Evolutionary conservation across 1,284 basidiomycete species (phyloP).

Genomic region (Moesziomyces globuligerus): DNA sequence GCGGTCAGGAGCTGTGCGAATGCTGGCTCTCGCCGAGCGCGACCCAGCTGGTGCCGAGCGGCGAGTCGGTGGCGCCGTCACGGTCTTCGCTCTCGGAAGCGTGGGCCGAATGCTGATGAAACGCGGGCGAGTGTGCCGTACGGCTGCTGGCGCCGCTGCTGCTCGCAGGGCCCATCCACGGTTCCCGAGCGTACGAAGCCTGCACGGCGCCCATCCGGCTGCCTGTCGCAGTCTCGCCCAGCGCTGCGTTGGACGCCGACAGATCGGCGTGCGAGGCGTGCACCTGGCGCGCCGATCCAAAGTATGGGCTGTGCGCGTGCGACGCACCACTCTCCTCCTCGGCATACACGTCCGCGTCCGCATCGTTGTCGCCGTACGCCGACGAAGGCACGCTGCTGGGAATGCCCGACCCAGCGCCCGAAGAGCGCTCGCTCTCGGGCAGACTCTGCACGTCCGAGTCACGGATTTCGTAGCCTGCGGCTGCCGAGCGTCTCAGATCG

Average conservation of each 20-base stretch:
- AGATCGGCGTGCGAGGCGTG: conserved; percentile 14
- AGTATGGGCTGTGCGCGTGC: conserved; percentile 35
- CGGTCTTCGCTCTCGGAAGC: conserved; percentile 30
- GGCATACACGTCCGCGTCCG: conserved; percentile 24
- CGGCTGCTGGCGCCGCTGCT: conserved; percentile 30
- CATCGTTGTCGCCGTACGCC: conserved; percentile 47
- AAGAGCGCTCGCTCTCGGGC: conserved; percentile 43
- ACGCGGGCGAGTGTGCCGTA: conserved; percentile 20
- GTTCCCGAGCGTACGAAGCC: conserved; percentile 5
- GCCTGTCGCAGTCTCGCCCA: conserved; percentile 1
- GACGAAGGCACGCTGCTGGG: conserved; percentile 51
- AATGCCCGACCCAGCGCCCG: conserved; percentile 47
- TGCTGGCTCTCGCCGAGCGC: conserved; percentile 39
- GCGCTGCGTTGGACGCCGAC: conserved; percentile 11
- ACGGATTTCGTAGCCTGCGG: conserved; percentile 34
- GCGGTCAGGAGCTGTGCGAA: conserved; percentile 2
- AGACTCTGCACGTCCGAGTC: conserved; percentile 43
- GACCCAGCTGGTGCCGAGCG: conserved; percentile 48
- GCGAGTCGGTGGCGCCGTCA: conserved; percentile 22
- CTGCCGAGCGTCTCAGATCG: conserved; percentile 16
- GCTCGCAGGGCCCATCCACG: conserved; percentile 36
- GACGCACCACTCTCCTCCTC: conserved; percentile 30
- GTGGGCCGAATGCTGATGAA: conserved; percentile 10
- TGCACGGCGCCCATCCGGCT: conserved; percentile 1
- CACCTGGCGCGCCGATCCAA: conserved; percentile 20